Conservation (phyloP, 108 stramenopile genomes). For the Skeletonema costatum region DNA sequence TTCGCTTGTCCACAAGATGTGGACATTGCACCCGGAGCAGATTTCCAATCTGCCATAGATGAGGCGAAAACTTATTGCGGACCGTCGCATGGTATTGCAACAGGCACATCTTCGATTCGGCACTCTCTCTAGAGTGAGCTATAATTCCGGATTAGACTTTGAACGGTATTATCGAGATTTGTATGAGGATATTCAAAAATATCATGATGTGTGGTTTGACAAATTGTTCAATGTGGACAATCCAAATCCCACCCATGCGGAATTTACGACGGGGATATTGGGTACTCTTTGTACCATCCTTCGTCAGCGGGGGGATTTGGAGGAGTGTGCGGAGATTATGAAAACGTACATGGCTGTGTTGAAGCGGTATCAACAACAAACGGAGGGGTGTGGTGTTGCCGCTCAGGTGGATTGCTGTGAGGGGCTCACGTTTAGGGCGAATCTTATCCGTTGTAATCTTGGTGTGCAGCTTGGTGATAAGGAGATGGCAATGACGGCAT, state of each 20-base stretch:
- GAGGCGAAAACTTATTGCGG: background rate
- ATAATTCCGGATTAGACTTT: constrained; percentile 8
- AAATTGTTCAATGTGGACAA: constrained; percentile 4
- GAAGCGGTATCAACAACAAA: constrained; percentile 4
- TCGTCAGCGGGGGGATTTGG: constrained; percentile 14
- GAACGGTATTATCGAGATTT: constrained; percentile 9
- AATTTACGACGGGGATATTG: constrained; percentile 11
- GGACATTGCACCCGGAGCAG: background rate
- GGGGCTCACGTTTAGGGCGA: constrained; percentile 4
- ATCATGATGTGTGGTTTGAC: constrained; percentile 16
- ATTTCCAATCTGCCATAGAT: background rate
- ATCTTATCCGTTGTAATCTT: constrained; percentile 2
- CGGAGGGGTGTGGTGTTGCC: background rate
- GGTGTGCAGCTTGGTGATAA: constrained; percentile 4
- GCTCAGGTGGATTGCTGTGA: constrained; percentile 1
- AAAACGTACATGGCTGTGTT: constrained; percentile 11
- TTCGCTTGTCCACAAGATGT: background rate
- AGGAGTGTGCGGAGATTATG: constrained; percentile 8
- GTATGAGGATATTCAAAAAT: constrained; percentile 2
- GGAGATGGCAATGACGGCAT: constrained; percentile 5
- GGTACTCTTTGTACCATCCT: constrained; percentile 7
- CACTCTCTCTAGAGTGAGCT: background rate
- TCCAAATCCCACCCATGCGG: background rate
- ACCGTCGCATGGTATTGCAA: background rate
- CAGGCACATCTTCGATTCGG: background rate